phyloP scores from a whole-genome alignment of 2,329 filamentous ascomycete species.

The Coniochaeta sp. region DNA sequence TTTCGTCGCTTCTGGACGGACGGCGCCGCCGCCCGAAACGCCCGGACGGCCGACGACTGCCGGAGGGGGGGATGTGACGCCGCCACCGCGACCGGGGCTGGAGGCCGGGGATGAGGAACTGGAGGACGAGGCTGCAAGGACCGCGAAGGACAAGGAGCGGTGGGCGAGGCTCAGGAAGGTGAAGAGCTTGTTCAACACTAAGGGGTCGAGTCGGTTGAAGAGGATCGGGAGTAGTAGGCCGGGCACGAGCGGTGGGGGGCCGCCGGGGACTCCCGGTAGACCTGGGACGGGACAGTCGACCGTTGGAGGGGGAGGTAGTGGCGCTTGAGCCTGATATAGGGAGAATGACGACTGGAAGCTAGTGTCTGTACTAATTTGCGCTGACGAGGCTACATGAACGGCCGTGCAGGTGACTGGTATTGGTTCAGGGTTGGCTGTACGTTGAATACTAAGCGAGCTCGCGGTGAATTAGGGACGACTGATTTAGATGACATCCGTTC shows the following conservation, averaged over 20 bases:
- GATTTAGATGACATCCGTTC: background rate
- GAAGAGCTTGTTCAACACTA: slow-evolving; percentile 64
- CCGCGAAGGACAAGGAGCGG: slow-evolving; percentile 61
- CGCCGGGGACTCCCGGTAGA: background rate
- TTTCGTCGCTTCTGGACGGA: slow-evolving; percentile 10
- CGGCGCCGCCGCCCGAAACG: slow-evolving; percentile 6
- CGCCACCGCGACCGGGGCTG: slow-evolving; percentile 10
- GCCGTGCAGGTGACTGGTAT: background rate
- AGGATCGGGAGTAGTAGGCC: slow-evolving; percentile 11
- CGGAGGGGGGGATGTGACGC: slow-evolving; percentile 12
- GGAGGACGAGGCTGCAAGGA: slow-evolving; percentile 38
- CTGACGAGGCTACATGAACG: background rate
- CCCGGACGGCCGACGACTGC: slow-evolving; percentile 10
- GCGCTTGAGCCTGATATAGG: background rate
- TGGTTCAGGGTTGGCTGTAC: background rate
- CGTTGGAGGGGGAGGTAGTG: background rate
- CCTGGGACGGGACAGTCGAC: slow-evolving; percentile 7
- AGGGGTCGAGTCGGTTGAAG: slow-evolving; percentile 46
- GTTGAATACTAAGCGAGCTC: background rate
- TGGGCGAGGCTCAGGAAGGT: slow-evolving; percentile 66
- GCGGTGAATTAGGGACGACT: background rate
- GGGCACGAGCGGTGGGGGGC: slow-evolving; percentile 6
- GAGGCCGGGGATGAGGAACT: slow-evolving; percentile 38
- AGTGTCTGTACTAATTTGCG: background rate
- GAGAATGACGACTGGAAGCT: background rate